A percentile compares a stretch with the other conserved stretches of the same genome.
phyloP scores from a whole-genome alignment of 441 rosid genomes.

The Mallotus japonicus region DNA sequence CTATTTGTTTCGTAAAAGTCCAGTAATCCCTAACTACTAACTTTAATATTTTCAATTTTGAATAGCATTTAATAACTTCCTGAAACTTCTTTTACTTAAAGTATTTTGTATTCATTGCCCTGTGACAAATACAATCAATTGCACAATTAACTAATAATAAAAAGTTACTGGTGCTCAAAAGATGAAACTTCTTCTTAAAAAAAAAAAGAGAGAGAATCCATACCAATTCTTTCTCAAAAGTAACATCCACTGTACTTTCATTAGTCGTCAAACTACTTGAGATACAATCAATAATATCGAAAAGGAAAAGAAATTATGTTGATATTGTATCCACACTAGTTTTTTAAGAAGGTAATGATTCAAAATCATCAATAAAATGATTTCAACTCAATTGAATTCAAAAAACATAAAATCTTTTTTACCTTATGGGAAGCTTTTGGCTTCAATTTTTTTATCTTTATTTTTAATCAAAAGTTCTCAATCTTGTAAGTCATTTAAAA shows the following conservation, averaged over 20 bases:
- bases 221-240: conserved; percentile 89
- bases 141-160: conserved; percentile 10
- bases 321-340: neutral
- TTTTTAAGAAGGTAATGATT: conserved; percentile 23
- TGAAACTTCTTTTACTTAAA: conserved; percentile 83
- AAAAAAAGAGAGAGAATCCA: neutral
- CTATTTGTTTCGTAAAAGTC: too few relatives aligned
- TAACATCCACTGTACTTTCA: conserved; percentile 55
- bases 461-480: conserved; percentile 69
- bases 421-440: conserved; percentile 41
- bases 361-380: neutral
- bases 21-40: too few relatives aligned
- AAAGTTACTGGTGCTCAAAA: neutral
- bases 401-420: neutral
- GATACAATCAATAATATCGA: conserved; percentile 27
- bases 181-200: neutral
- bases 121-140: conserved; percentile 23
- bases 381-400: too few relatives aligned
- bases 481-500: conserved; percentile 93
- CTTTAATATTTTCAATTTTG: conserved; percentile 30
- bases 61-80: conserved; percentile 84
- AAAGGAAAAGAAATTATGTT: too few relatives aligned
- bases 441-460: conserved; percentile 41
- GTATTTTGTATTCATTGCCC: conserved; percentile 61
- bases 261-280: conserved; percentile 44